phyloP scores from a whole-genome alignment of 148 eudicot genomes.

The Spergularia marina region DNA sequence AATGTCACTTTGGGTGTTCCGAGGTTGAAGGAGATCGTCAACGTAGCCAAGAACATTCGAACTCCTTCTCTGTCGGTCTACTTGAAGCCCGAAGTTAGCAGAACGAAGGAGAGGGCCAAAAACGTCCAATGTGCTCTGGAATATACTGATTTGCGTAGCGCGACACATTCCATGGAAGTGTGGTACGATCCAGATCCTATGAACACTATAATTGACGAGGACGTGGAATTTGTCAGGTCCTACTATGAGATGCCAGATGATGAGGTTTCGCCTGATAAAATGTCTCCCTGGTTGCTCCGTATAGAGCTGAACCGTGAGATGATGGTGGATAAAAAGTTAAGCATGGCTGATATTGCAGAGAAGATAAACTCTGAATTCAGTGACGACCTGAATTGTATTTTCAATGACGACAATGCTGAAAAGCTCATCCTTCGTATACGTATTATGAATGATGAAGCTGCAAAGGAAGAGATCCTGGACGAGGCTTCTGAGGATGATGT shows the following conservation, averaged over 20 bases:
- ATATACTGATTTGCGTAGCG: constrained; percentile 87
- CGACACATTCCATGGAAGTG: constrained; percentile 96
- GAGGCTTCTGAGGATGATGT: constrained; percentile 99
- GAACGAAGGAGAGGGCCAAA: constrained; percentile 87
- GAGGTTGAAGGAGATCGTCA: constrained; percentile 92
- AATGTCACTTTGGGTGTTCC: constrained; percentile 99
- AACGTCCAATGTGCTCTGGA: constrained; percentile 92
- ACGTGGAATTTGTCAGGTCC: constrained; percentile 89
- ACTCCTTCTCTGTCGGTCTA: constrained; percentile 95
- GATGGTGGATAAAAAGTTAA: constrained; percentile 98
- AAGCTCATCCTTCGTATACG: constrained; percentile 95
- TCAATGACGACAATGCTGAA: constrained; percentile 94
- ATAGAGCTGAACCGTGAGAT: constrained; percentile 92
- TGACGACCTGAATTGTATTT: constrained; percentile 85
- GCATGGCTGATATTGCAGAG: constrained; percentile 97
- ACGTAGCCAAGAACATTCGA: constrained; percentile 95
- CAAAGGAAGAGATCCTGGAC: constrained; percentile 74
- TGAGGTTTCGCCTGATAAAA: constrained; percentile 86
- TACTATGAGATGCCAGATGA: constrained; percentile 99
- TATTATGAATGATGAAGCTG: constrained; percentile 90
- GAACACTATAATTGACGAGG: constrained; percentile 89
- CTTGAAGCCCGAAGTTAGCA: constrained; percentile 70
- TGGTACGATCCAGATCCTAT: constrained; percentile 99
- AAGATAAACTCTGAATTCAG: constrained; percentile 91
- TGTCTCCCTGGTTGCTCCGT: constrained; percentile 99